Evolutionary conservation across 1,284 basidiomycete genomes (phyloP), one percentile per base, ranked within the genome.

Genomic region (Cutaneotrichosporon curvatum): DNA sequence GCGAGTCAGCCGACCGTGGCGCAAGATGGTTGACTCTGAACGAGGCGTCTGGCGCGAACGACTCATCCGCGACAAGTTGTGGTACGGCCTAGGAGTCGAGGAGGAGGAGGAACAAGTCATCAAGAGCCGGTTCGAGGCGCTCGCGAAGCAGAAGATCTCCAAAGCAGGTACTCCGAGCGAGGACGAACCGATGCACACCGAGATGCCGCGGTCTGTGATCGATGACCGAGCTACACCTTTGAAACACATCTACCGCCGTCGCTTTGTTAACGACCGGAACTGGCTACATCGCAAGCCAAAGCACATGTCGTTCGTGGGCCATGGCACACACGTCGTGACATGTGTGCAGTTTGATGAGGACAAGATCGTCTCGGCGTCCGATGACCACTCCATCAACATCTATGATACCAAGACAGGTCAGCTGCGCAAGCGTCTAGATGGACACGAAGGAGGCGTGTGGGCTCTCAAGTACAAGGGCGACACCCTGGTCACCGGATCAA

Each of bases 361-460:
- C 37, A 87, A 91, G 59, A 88, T 96, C 70, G 89, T 96, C 59
- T 90, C 87, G 5, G 91, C 91, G 9, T 68, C 67, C 4, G 70
- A 71, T 48, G 69, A 71, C 43, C 87, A 92, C 62, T 87, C 87
- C 4, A 94, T 96, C 61, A 86, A 91, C 65, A 81, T 95, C 38
- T 94, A 92, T 68, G 84, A 83, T 21, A 88, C 88, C 15, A 69
- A 77, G 20, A 87, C 84, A 0, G 91, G 91, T 6, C 77, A 81
- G 39, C 77, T 87, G 20, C 70, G 84, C 5, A 81, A 79, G 43
- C 80, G 82, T 1, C 76, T 96, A 18, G 79, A 85, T 48, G 91
- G 91, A 2, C 92, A 96, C 63, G 86, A 91, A 62, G 91, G 91
- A 35, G 91, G 92, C 28, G 89, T 96, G 2, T 96, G 91, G 91